Evolutionary conservation across 176 grass and related monocot species (phyloP).

Genomic region (Hsuehochloa calcarea): DNA sequence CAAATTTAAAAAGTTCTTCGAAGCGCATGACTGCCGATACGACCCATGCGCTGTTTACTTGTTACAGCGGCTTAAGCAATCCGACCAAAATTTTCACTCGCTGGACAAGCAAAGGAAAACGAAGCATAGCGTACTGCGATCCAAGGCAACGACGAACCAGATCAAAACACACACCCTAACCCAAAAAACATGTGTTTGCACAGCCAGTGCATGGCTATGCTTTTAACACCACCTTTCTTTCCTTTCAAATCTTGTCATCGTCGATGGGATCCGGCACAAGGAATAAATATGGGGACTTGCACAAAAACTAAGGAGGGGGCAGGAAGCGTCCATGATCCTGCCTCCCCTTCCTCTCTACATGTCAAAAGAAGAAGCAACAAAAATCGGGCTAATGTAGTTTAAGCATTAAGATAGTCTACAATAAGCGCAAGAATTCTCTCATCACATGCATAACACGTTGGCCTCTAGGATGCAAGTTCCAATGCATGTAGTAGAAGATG

Average conservation of each 20-base stretch:
- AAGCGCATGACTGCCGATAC: slow-evolving; percentile 7
- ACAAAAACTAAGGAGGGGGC: slow-evolving; percentile 44
- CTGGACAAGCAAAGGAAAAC: slow-evolving; percentile 11
- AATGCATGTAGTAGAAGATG: slow-evolving; percentile 45
- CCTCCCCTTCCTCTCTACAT: slow-evolving; percentile 2
- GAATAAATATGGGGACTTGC: slow-evolving; percentile 46
- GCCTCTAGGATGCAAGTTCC: slow-evolving; percentile 54
- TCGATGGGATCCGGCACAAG: slow-evolving; percentile 49
- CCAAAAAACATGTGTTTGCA: neutral
- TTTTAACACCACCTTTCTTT: slow-evolving; percentile 50
- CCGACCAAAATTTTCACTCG: neutral
- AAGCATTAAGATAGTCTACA: slow-evolving; percentile 29
- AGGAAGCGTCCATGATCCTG: slow-evolving; percentile 33
- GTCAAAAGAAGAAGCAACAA: slow-evolving; percentile 21
- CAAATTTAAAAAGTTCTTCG: neutral
- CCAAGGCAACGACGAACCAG: slow-evolving; percentile 14
- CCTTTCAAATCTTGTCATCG: slow-evolving; percentile 70
- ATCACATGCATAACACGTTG: slow-evolving; percentile 53
- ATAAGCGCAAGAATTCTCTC: slow-evolving; percentile 35
- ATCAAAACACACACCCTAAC: slow-evolving; percentile 12
- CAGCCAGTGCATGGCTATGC: slow-evolving; percentile 21
- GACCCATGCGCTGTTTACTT: slow-evolving; percentile 5
- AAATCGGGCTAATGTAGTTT: slow-evolving; percentile 18
- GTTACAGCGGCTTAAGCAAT: neutral
- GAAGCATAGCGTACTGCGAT: neutral